A percentile compares a stretch with the other conserved stretches of the same genome.
Conservation (phyloP, 495 filamentous ascomycete species). For the Talaromyces stipitatus region DNA sequence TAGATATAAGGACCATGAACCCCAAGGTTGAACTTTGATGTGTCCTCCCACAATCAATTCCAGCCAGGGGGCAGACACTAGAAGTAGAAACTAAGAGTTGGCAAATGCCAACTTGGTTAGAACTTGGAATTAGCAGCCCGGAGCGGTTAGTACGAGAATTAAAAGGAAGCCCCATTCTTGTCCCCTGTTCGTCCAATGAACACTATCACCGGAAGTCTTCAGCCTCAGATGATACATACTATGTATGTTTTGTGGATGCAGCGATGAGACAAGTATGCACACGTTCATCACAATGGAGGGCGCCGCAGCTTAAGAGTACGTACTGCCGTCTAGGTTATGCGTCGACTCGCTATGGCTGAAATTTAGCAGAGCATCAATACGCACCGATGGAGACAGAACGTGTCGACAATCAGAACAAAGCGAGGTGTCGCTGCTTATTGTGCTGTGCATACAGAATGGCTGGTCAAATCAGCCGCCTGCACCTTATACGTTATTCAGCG, state of each 20-base stretch:
- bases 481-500: neutral
- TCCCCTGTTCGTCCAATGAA: neutral
- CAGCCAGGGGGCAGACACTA: neutral
- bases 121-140: neutral
- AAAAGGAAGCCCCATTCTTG: neutral
- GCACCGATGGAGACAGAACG: neutral
- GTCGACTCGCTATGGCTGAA: neutral
- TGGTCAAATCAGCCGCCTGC: neutral
- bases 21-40: too few relatives aligned
- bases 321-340: neutral
- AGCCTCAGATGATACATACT: neutral
- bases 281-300: too few relatives aligned
- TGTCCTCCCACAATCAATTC: too few relatives aligned
- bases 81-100: too few relatives aligned
- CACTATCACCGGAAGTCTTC: neutral
- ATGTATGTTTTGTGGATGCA: too few relatives aligned
- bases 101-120: neutral
- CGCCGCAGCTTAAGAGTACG: neutral
- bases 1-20: neutral
- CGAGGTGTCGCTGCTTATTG: neutral
- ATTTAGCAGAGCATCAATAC: neutral
- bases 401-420: neutral
- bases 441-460: neutral
- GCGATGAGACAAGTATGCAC: too few relatives aligned
- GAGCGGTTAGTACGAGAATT: neutral